Evolutionary conservation across 495 filamentous ascomycete genomes (phyloP), one percentile per base, ranked within the genome.

Genomic region (Tricharina praecox): DNA sequence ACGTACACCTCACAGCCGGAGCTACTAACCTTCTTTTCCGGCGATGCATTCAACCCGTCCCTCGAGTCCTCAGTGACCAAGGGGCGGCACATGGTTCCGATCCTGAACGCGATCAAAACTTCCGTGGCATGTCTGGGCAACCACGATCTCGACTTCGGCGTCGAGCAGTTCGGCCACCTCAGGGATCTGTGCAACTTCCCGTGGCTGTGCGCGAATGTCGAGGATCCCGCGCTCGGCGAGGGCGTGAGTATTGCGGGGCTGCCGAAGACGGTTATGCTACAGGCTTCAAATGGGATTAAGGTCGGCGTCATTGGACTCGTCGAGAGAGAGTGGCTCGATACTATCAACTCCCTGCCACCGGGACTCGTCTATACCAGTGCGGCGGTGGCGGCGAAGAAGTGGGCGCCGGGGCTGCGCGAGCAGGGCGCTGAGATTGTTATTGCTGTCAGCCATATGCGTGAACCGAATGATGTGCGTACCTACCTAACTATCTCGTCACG

Each of bases 91-190:
- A 93, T 94, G 86, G 74, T 93, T 7, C 79, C 85, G 3, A 67
- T 88, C n/a, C 60, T 94, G 23, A 93, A 93, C 60, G 67, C 67
- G n/a, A 72, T 80, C 41, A 71, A 75, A 7, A 85, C 81, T 5
- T 71, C 79, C 58, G 79, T 78, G 18, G 82, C 84, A 3, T 80
- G 82, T 65, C 70, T 85, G 45, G 86, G 86, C 73, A 94, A 94
- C 59, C 86, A 94, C 62, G 86, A 94, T 59, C 75, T 94, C 30
- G 86, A 94, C 62, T 94, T 94, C 56, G 86, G 86, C n/a, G 79
- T 88, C 16, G 62, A 67, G 8, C 85, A 92, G 58, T 82, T 83
- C 59, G 72, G 70, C 18, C 69, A 88, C 59, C 64, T 94, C 16
- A 71, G 76, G 5, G 67, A 68, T 3, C 76, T 82, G 56, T 90